Base-by-base conservation (phyloP, 2,329 filamentous ascomycete genomes). In the Xylaria sp. region DNA sequence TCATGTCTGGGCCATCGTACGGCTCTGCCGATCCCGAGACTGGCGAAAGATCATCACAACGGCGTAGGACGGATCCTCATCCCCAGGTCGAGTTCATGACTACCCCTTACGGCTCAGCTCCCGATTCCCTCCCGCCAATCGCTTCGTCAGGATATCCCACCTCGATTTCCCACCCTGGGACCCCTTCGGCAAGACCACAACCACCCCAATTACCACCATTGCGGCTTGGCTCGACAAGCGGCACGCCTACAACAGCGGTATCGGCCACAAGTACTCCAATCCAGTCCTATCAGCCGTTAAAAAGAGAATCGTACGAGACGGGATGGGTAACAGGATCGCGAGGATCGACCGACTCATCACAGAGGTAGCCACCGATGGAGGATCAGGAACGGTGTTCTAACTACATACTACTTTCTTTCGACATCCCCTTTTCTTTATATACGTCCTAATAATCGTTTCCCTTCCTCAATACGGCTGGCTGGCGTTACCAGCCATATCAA, bases 41-140 rank as follows among this genome's bases (percentile, higher is more conserved):
- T 27, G 79, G 80, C 27, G 85, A 87, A 67, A 81, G 83, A 60
- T 80, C 85, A 6, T 74, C 80, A 21, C 82, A 84, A 70, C 80
- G 85, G 61, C 80, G 84, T 12, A 79, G 84, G 70, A 85, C 83
- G 5, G 84, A 87, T 30, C 80, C 84, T 8, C 84, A 86, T 50
- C 80, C 84, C 7, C 81, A 82, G 6, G 78, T 83, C 4, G 82
- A 85, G 4, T 82, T 80, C 39, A 74, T 79, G 3, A 78, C 79
- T 39, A 75, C 79, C 9, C 76, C 81, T 2, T 86, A 84, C 61
- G 79, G 77, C 50, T 76, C 81, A 19, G 73, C 78, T 27, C 76
- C 77, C 39, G 77, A 80, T 2, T 77, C 79, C 4, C 74, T 86
- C 42, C 82, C 83, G 24, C 80, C 84, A 1, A 81, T 85, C 59